phyloP scores from a whole-genome alignment of 768 basidiomycete genomes.

The Inosperma sp. region DNA sequence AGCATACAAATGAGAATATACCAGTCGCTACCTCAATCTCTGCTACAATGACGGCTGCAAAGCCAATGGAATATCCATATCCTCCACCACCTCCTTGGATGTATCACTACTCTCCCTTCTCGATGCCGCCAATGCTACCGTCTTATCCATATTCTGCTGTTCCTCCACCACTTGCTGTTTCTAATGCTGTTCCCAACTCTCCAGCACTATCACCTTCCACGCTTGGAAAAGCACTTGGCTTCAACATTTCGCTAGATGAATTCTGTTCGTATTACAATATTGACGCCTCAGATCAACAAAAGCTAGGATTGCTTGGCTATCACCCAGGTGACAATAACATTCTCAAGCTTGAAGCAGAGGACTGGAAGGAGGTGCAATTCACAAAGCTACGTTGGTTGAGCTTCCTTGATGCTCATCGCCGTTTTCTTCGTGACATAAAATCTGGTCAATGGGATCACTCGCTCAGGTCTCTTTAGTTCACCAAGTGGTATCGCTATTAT shows the following conservation, averaged over 20 bases:
- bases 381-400: not conserved
- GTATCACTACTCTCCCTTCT: not conserved
- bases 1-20: not conserved
- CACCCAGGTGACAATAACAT: conserved; percentile 4
- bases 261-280: not conserved
- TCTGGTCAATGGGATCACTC: not conserved
- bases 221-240: not conserved
- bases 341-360: not conserved
- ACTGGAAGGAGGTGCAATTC: conserved; percentile 4
- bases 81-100: not conserved
- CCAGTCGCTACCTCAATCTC: not conserved
- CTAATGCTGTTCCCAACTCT: not conserved
- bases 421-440: not conserved
- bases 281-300: not conserved
- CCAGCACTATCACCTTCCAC: not conserved
- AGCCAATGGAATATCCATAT: not conserved
- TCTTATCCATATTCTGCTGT: not conserved
- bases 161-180: not conserved
- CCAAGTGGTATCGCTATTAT: too few species aligned
- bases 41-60: not conserved
- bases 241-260: not conserved
- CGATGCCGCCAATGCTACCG: not conserved
- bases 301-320: conserved; percentile 4
- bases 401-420: not conserved
- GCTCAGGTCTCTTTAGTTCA: not conserved